These are phyloP conservation scores for Wickerhamomyces pijperi DNA, from an alignment of 805 yeast species.

Conservation along the genomic window DNA sequence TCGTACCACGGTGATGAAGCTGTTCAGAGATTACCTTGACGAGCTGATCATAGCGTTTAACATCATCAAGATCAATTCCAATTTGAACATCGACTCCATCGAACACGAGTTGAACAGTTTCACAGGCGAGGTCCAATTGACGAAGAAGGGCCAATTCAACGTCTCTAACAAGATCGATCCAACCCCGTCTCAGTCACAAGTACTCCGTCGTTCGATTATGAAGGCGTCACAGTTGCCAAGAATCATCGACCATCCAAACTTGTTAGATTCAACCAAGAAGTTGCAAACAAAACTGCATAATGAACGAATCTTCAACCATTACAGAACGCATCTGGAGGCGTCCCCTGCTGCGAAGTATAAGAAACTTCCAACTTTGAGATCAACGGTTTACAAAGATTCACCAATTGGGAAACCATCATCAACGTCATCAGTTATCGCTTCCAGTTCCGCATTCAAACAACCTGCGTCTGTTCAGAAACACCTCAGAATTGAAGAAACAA, in stretches of 20 bases:
- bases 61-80: slow-evolving; percentile 19
- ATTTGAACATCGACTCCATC: slow-evolving; percentile 15
- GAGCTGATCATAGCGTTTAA: slow-evolving; percentile 20
- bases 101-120: slow-evolving; percentile 16
- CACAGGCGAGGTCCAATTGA: slow-evolving; percentile 15
- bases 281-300: no score
- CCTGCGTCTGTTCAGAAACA: background rate
- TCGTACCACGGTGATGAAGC: slow-evolving; percentile 18
- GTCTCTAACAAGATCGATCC: slow-evolving; percentile 2
- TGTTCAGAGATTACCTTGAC: slow-evolving; percentile 18
- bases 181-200: no score
- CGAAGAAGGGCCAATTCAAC: slow-evolving; percentile 24
- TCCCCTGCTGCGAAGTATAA: slow-evolving; percentile 13
- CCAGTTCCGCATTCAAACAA: no score
- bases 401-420: no score
- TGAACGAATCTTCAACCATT: background rate
- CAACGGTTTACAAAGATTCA: slow-evolving; percentile 3
- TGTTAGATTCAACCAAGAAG: background rate
- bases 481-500: background rate
- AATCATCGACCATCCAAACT: background rate
- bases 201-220: no score
- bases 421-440: no score
- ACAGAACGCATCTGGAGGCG: background rate
- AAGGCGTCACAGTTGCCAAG: no score
- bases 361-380: slow-evolving; percentile 12